Evolutionary conservation across 1,284 basidiomycete species (phyloP).

Genomic region (Phenoliferia sp.): DNA sequence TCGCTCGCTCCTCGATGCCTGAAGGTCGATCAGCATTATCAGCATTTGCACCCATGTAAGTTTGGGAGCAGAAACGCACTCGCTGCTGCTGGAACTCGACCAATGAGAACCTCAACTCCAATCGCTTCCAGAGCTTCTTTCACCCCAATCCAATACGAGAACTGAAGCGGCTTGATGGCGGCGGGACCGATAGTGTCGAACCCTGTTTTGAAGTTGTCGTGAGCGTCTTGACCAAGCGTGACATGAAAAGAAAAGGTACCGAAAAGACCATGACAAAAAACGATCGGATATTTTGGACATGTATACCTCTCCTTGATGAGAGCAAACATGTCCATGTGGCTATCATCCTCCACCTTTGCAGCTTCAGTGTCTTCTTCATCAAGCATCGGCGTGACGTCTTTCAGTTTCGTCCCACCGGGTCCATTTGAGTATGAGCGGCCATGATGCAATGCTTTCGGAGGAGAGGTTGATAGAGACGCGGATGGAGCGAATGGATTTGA

Average conservation of each 20-base stretch:
- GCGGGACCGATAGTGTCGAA: conserved; percentile 43
- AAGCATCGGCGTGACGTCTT: conserved; percentile 18
- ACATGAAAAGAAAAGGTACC: conserved; percentile 55
- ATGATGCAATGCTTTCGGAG: conserved; percentile 1
- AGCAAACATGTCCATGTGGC: conserved; percentile 25
- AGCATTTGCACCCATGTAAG: neutral
- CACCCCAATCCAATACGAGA: conserved; percentile 92
- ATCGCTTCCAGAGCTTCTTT: conserved; percentile 81
- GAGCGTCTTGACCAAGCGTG: conserved; percentile 22
- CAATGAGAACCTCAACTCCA: conserved; percentile 85
- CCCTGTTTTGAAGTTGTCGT: conserved; percentile 27
- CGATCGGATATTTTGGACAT: conserved; percentile 71
- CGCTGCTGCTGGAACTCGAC: conserved; percentile 70
- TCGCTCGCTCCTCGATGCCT: conserved; percentile 70
- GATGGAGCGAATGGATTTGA: conserved; percentile 12
- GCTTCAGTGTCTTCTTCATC: conserved; percentile 18
- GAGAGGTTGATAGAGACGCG: neutral
- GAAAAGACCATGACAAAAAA: conserved; percentile 89
- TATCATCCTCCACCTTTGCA: conserved; percentile 17
- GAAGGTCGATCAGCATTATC: too few relatives aligned
- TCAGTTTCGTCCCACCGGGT: neutral
- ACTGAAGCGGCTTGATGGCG: conserved; percentile 70
- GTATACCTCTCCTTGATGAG: conserved; percentile 59
- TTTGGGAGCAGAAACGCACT: conserved; percentile 6
- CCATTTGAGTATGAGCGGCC: conserved; percentile 2